phyloP scores from a whole-genome alignment of 305 asterid species.

The Plantago coronopus region DNA sequence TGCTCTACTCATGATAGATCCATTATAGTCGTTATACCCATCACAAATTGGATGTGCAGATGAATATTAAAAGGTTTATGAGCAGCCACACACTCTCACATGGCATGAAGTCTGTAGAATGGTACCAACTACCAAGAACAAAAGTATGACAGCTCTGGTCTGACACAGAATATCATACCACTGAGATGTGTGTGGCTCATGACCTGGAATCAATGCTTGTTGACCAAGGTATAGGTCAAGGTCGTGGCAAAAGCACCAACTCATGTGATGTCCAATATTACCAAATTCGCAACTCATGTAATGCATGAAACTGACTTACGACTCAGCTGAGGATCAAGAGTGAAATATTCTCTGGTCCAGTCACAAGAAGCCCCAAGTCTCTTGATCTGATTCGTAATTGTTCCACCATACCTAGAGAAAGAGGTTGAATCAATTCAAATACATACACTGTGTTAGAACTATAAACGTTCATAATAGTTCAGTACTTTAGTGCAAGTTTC shows the following conservation, averaged over 20 bases:
- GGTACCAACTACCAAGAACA: too few relatives aligned
- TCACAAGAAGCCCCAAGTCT: conserved; percentile 99
- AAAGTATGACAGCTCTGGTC: too few relatives aligned
- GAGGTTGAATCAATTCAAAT: conserved; percentile 25
- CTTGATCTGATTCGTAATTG: conserved; percentile 90
- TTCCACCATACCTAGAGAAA: conserved; percentile 85
- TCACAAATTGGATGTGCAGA: too few relatives aligned
- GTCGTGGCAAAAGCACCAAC: conserved; percentile 3
- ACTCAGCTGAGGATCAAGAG: conserved; percentile 93
- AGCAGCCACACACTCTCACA: too few relatives aligned
- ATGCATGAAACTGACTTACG: conserved; percentile 68
- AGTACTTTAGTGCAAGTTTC: neutral
- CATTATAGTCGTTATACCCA: neutral
- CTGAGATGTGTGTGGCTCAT: too few relatives aligned
- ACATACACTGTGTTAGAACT: conserved; percentile 6
- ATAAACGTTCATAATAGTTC: neutral
- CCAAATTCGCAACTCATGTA: conserved; percentile 24
- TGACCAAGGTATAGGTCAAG: too few relatives aligned
- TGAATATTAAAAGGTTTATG: too few relatives aligned
- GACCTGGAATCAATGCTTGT: too few relatives aligned
- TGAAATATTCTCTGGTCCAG: conserved; percentile 91
- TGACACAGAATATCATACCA: too few relatives aligned
- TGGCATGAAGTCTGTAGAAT: too few relatives aligned
- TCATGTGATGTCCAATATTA: conserved; percentile 21
- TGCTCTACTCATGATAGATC: neutral